Conservation (phyloP, 2,329 filamentous ascomycete species). For the Colletotrichum gloeosporioides region DNA sequence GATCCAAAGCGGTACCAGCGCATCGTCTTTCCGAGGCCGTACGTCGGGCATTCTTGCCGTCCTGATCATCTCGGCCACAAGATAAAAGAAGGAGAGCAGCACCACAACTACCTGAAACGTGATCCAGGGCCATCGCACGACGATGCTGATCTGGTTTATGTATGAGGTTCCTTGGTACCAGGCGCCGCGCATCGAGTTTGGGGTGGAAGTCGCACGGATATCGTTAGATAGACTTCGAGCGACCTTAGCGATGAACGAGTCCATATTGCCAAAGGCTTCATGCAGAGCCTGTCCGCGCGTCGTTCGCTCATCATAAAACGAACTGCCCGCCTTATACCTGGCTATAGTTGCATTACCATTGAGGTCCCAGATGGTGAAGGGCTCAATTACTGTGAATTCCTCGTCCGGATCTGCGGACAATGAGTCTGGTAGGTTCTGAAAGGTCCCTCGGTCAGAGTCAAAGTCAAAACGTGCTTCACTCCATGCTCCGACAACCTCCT, state of each 20-base stretch:
- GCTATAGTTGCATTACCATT: neutral
- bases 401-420: neutral
- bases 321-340: no score
- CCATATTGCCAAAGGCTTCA: neutral
- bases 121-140: neutral
- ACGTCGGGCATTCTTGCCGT: neutral
- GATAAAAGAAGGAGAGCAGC: neutral
- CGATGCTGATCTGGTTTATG: rapidly evolving
- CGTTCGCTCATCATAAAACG: neutral
- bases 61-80: neutral
- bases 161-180: neutral
- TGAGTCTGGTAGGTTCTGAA: neutral
- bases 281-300: neutral
- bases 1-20: neutral
- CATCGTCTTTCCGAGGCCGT: neutral
- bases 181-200: neutral
- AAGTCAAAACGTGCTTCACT: neutral
- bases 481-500: neutral
- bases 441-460: neutral
- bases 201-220: neutral
- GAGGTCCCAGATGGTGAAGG: neutral
- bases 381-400: neutral
- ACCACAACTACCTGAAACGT: neutral
- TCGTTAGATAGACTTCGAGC: neutral
- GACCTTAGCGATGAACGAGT: neutral